Evolutionary conservation across 2,329 filamentous ascomycete genomes (phyloP).

Genomic region (Exophiala viscosa): DNA sequence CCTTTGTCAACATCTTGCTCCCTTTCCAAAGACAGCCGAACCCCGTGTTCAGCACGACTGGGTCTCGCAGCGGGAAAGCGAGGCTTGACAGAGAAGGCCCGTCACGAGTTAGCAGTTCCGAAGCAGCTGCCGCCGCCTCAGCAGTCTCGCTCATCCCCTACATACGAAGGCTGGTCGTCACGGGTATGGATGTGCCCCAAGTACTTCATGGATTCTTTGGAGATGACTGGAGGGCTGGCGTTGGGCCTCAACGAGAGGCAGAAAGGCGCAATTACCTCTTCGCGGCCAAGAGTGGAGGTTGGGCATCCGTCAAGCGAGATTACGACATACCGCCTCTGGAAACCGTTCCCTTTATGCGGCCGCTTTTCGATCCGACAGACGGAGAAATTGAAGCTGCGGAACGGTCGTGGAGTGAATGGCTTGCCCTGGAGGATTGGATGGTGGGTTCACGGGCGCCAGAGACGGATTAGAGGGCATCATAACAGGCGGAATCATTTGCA

Average conservation of each 20-base stretch:
- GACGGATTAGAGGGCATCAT: not conserved
- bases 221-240: slow-evolving; percentile 79
- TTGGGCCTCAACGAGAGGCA: slow-evolving; percentile 78
- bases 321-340: slow-evolving; percentile 86
- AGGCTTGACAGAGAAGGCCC: slow-evolving; percentile 16
- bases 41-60: slow-evolving; percentile 45
- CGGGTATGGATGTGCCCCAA: slow-evolving; percentile 79
- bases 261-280: slow-evolving; percentile 94
- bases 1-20: slow-evolving; percentile 86
- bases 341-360: slow-evolving; percentile 79
- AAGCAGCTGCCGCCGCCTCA: slow-evolving; percentile 31
- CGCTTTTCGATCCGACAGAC: slow-evolving; percentile 71
- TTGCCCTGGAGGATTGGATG: slow-evolving; percentile 99
- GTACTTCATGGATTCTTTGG: slow-evolving; percentile 96
- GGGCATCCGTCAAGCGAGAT: slow-evolving; percentile 81
- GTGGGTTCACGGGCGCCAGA: slow-evolving; percentile 71
- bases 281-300: slow-evolving; percentile 85
- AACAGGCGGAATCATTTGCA: too few species aligned
- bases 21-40: slow-evolving; percentile 69
- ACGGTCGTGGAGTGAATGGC: slow-evolving; percentile 85
- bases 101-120: slow-evolving; percentile 13
- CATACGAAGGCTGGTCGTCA: slow-evolving; percentile 82
- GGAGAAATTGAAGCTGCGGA: slow-evolving; percentile 81
- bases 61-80: slow-evolving; percentile 19
- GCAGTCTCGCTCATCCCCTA: slow-evolving; percentile 76